Evolutionary conservation across 176 grass and related monocot genomes (phyloP).

Genomic region (Leersia perrieri): DNA sequence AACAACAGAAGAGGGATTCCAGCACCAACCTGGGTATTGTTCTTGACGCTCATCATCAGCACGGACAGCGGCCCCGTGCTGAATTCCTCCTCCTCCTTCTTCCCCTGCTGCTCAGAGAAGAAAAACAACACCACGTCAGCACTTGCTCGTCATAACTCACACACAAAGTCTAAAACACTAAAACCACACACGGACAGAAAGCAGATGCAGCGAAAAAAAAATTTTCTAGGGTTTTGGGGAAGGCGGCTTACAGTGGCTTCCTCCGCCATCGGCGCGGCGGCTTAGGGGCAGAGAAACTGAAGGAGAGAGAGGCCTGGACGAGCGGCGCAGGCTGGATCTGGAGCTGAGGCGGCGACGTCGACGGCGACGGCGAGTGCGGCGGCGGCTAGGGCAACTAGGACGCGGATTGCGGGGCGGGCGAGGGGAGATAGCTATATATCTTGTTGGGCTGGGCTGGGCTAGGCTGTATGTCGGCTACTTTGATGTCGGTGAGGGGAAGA

Average conservation of each 20-base stretch:
- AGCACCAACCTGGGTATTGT: constrained; percentile 56
- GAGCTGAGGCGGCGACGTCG: neutral
- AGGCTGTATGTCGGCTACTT: too few relatives aligned
- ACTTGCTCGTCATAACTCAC: neutral
- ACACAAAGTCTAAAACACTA: neutral
- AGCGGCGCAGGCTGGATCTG: neutral
- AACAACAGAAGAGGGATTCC: neutral
- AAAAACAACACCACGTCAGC: neutral
- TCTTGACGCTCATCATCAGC: constrained; percentile 68
- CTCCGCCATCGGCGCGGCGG: constrained; percentile 39
- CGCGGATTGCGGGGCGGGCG: neutral
- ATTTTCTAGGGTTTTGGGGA: neutral
- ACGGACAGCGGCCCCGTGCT: constrained; percentile 65
- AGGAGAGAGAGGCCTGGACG: neutral
- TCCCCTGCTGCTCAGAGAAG: constrained; percentile 23
- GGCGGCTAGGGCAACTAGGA: neutral
- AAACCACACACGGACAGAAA: neutral
- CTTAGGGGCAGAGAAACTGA: neutral
- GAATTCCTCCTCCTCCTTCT: constrained; percentile 81
- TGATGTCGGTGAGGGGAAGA: neutral
- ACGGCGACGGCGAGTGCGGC: neutral
- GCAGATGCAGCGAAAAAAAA: neutral
- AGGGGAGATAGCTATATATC: neutral
- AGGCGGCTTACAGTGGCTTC: constrained; percentile 38
- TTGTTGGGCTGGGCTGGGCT: neutral